Evolutionary conservation across 2,329 filamentous ascomycete species (phyloP), one percentile per base, ranked within the genome.

Genomic region (Trichophyton rubrum): DNA sequence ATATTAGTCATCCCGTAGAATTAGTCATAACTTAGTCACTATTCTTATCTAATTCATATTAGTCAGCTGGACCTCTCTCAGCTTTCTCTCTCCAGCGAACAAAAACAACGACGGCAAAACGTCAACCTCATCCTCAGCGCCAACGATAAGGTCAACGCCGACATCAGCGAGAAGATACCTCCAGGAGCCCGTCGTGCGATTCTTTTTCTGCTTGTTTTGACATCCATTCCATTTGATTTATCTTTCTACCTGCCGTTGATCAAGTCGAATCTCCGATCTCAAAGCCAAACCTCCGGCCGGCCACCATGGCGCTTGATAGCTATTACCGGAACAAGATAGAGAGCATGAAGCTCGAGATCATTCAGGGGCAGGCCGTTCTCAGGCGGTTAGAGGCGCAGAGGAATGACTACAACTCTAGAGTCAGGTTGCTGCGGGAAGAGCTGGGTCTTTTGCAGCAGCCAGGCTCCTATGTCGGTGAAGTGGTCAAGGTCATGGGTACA

Each of bases 291-390:
- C 22, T 6, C n/a, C 13, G 27, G 11, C 58, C 40, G n/a, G 49
- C 75, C 83, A 86, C 73, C 74, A 99, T 99, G 93, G 91, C 92
- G 84, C 89, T 99, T 79, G 93, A 97, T 78, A 95, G 88, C 78
- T 99, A 96, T 80, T 99, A 95, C 77, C 89, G 93, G 79, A 97
- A 97, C 82, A 99, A 99, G 83, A 97, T 97, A 79, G 93, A 99
- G 89, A 86, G 88, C 75, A 96, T 97, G 89, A 97, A 97, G 87
- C 90, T 99, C 75, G 92, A 99, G 84, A 99, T 99, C 74, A 92
- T 99, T 75, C 92, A 97, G 78, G 92, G 93, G 61, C 93, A 99
- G 79, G 92, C 93, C 61, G 90, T 96, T 62, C 82, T 99, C 64
- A 88, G 93, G 68, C 86, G 93, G 72, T 84, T 99, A 69, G 93